These are phyloP conservation scores for Plantago coronopus DNA, from an alignment of 305 asterid species.

Conservation along the genomic window DNA sequence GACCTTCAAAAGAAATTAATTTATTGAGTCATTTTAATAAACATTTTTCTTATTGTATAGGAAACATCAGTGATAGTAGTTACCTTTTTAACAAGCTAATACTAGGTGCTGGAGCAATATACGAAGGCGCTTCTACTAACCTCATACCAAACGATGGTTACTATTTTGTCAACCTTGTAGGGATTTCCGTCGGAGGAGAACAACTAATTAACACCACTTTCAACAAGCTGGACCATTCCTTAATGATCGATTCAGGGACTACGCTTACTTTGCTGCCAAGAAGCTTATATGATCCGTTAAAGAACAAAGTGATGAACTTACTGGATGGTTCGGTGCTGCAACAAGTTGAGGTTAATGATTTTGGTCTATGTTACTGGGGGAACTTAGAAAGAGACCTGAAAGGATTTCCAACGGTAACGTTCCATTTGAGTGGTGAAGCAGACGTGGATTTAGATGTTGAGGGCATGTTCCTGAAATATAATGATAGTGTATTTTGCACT, in stretches of 20 bases:
- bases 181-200: no score
- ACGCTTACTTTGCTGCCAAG: no score
- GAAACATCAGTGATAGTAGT: conserved; percentile 25
- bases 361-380: background rate
- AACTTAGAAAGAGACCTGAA: background rate
- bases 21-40: conserved; percentile 17
- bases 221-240: no score
- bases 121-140: conserved; percentile 20
- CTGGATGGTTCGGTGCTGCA: no score
- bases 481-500: background rate
- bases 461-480: background rate
- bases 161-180: no score
- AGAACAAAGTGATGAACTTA: no score
- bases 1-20: background rate
- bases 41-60: conserved; percentile 27
- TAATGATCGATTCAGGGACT: no score
- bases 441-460: background rate
- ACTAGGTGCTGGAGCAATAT: conserved; percentile 26
- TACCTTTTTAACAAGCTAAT: conserved; percentile 20
- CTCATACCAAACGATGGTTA: background rate
- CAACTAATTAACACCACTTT: no score
- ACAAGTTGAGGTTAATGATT: no score
- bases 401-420: background rate
- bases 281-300: no score
- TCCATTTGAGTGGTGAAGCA: background rate